phyloP scores from a whole-genome alignment of 2,329 filamentous ascomycete genomes.

The Aureobasidium sp. region DNA sequence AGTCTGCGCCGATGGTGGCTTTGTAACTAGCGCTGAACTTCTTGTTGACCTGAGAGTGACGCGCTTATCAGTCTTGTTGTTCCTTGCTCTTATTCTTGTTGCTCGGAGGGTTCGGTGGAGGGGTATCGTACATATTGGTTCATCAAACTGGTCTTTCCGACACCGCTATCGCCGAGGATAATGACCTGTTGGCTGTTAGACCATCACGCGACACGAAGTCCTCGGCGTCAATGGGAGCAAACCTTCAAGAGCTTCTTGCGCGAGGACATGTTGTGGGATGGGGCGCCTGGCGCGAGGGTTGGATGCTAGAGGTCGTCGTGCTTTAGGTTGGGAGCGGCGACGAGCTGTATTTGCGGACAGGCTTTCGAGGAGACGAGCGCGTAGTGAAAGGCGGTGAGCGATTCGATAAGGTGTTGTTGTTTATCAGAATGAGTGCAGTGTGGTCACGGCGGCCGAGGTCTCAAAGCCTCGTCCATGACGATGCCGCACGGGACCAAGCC shows the following conservation, averaged over 20 bases:
- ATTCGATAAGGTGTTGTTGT: conserved; percentile 2
- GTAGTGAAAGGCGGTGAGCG: conserved; percentile 3
- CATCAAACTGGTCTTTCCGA: conserved; percentile 99
- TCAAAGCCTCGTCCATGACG: conserved; percentile 4
- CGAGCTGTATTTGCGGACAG: not conserved
- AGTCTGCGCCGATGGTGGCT: conserved; percentile 97
- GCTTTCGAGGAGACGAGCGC: not conserved
- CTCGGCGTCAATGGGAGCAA: not conserved
- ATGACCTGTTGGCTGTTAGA: conserved; percentile 63
- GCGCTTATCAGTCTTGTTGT: conserved; percentile 11
- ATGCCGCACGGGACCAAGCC: conserved; percentile 9
- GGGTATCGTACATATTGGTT: conserved; percentile 90
- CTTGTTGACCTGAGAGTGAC: conserved; percentile 78
- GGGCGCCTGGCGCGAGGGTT: conserved; percentile 6
- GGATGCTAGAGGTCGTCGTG: not conserved
- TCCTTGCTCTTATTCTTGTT: not conserved
- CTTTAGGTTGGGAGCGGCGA: not conserved
- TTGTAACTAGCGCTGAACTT: conserved; percentile 99
- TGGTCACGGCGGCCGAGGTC: conserved; percentile 11
- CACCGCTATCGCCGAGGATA: conserved; percentile 96
- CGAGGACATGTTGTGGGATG: conserved; percentile 27
- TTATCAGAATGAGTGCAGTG: conserved; percentile 4
- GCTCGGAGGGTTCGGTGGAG: not conserved
- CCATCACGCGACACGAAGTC: not conserved
- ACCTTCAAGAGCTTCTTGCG: conserved; percentile 35